These are phyloP conservation scores for Diospyros kaki DNA, from an alignment of 148 eudicot species.

Conservation along the genomic window DNA sequence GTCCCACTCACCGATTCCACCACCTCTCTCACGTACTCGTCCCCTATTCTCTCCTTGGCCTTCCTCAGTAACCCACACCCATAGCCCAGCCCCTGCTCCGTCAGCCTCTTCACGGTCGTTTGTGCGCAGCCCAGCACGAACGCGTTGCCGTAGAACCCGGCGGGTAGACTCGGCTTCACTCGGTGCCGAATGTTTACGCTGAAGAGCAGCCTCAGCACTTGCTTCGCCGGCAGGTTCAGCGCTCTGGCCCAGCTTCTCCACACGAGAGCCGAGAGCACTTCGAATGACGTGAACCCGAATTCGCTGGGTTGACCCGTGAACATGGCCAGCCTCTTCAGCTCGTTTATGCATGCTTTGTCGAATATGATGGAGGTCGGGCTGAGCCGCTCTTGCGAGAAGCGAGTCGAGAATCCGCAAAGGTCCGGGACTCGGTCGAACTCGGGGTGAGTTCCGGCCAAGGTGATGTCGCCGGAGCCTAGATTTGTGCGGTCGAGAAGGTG, in stretches of 20 bases:
- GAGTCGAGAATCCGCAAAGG: slow-evolving; percentile 34
- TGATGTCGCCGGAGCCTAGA: background rate
- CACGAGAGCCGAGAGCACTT: slow-evolving; percentile 61
- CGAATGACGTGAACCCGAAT: slow-evolving; percentile 48
- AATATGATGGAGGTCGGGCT: slow-evolving; percentile 57
- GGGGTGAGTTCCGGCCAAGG: slow-evolving; percentile 31
- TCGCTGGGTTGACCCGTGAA: slow-evolving; percentile 20
- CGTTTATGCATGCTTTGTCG: slow-evolving; percentile 21
- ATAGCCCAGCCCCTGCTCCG: slow-evolving; percentile 43
- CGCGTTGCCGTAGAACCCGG: slow-evolving; percentile 67
- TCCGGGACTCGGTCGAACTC: slow-evolving; percentile 60
- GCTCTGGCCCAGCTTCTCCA: slow-evolving; percentile 84
- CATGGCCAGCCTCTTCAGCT: slow-evolving; percentile 31
- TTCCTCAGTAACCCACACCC: slow-evolving; percentile 33
- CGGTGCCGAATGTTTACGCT: slow-evolving; percentile 57
- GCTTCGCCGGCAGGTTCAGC: slow-evolving; percentile 44
- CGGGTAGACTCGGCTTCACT: slow-evolving; percentile 53
- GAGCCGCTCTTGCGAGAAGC: slow-evolving; percentile 34
- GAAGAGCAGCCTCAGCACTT: slow-evolving; percentile 49
- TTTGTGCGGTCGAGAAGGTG: slow-evolving; percentile 34
- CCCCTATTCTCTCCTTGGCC: slow-evolving; percentile 62
- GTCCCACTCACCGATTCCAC: slow-evolving; percentile 45
- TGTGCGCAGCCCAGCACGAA: slow-evolving; percentile 68
- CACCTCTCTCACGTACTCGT: slow-evolving; percentile 57
- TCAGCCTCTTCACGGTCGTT: slow-evolving; percentile 38